These are phyloP conservation scores for Pelargonium myrrhifolium DNA, from an alignment of 441 rosid species.

Conservation along the genomic window DNA sequence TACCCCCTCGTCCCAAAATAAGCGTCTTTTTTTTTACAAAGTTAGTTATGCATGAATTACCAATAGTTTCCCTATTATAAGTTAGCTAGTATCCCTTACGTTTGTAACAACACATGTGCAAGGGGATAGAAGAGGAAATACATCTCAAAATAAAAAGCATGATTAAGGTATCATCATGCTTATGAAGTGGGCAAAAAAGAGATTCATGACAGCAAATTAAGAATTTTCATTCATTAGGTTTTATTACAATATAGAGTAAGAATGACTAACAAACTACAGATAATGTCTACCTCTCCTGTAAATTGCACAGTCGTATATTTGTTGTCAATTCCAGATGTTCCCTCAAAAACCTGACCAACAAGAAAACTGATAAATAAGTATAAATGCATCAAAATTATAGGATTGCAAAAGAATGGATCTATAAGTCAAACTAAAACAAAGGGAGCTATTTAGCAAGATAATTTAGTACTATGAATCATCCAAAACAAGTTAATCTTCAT, in stretches of 20 bases:
- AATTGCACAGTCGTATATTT: constrained; percentile 89
- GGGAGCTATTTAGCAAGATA: not conserved
- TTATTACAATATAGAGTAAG: not conserved
- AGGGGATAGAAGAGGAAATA: too few relatives aligned
- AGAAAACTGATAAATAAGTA: constrained; percentile 9
- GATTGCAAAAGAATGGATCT: not conserved
- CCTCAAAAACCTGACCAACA: constrained; percentile 76
- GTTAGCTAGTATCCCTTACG: too few relatives aligned
- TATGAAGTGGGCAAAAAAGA: not conserved
- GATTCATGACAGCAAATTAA: not conserved
- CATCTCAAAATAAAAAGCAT: too few relatives aligned
- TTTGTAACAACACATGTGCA: too few relatives aligned
- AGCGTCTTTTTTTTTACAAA: too few relatives aligned
- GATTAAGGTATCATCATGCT: not conserved
- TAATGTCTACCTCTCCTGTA: constrained; percentile 51
- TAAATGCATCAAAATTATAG: not conserved
- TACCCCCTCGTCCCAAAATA: not conserved
- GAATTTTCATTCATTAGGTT: not conserved
- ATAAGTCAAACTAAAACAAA: not conserved
- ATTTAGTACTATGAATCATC: not conserved
- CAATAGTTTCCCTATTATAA: too few relatives aligned
- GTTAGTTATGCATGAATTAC: too few relatives aligned
- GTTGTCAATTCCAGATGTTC: constrained; percentile 94
- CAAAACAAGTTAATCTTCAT: not conserved
- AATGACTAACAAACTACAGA: not conserved